Evolutionary conservation across 371 early-diverging fungal species (phyloP).

Genomic region (Vairimorpha ceranae): DNA sequence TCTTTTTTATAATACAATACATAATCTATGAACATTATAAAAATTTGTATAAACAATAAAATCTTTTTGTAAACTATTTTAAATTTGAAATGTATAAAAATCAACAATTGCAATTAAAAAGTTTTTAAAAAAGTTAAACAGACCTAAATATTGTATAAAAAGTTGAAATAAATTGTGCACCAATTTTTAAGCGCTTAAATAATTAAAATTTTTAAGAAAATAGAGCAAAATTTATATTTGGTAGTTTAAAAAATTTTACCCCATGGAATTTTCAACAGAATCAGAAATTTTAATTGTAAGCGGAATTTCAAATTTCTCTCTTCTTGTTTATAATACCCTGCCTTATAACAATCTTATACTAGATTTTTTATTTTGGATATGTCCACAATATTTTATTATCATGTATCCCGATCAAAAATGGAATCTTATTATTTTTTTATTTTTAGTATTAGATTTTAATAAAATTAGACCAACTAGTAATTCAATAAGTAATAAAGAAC

Average conservation of each 20-base stretch:
- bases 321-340: constrained; percentile 22
- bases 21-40: no score
- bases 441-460: constrained; percentile 7
- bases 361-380: constrained; percentile 35
- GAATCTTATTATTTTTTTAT: not conserved
- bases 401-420: constrained; percentile 18
- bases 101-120: no score
- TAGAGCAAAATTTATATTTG: not conserved
- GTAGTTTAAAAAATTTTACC: not conserved
- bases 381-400: constrained; percentile 28
- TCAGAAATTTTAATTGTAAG: constrained; percentile 18
- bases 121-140: no score
- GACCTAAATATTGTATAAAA: no score
- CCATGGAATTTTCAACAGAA: constrained; percentile 3
- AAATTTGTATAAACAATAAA: no score
- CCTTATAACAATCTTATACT: constrained; percentile 1
- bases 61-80: no score
- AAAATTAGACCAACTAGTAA: not conserved
- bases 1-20: no score
- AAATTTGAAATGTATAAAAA: no score
- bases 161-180: not conserved
- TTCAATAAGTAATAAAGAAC: not conserved
- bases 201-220: not conserved
- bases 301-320: constrained; percentile 3
- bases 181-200: not conserved